Evolutionary conservation across 2,329 filamentous ascomycete species (phyloP), one percentile per base, ranked within the genome.

Genomic region (Taxawa tesnikishii): DNA sequence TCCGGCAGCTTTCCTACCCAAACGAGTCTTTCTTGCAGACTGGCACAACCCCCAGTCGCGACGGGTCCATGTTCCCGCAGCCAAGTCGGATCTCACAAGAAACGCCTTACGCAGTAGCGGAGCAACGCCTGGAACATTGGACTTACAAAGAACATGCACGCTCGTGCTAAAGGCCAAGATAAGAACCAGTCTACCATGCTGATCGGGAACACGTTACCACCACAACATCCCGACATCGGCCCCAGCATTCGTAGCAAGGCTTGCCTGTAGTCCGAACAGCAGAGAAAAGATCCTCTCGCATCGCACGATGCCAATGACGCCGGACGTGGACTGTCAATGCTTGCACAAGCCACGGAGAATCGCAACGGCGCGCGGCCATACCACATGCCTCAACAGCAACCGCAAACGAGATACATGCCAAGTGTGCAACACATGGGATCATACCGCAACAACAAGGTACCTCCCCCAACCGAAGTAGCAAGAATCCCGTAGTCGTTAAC

Each of bases 51-150:
- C 90, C 90, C 29, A 90, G 90, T 38, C 88, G 88, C 44, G 85
- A 87, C 54, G 88, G 87, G 47, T 93, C 87, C 46, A 96, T 96
- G 84, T 96, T 96, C 65, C 85, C 88, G 35, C 83, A 81, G 33
- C 80, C 84, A 3, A 93, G 82, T 53, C 87, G 83, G 4, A 92
- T 83, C 54, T 83, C 83, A 0, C 79, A 85, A 61, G 80, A 81
- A 31, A 79, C 39, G 79, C 81, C 43, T 63, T 90, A 24, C 76
- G 83, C 42, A 82, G 74, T 50, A 83, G 83, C 42, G 82, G 79
- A 34, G 81, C 84, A 4, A 98, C 90, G 2, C 90, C 90, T 6
- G 79, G 79, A 39, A 94, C 88, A 1, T 63, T 93, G 30, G 90
- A 98, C 49, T 98, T 98, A 48, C 88, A 96, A 48, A 80, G 88